Percentiles rank a stretch among this genome's conserved stretches.
These are phyloP conservation scores for Megacollybia platyphylla DNA, from an alignment of 1,284 basidiomycete genomes.

Conservation along the genomic window DNA sequence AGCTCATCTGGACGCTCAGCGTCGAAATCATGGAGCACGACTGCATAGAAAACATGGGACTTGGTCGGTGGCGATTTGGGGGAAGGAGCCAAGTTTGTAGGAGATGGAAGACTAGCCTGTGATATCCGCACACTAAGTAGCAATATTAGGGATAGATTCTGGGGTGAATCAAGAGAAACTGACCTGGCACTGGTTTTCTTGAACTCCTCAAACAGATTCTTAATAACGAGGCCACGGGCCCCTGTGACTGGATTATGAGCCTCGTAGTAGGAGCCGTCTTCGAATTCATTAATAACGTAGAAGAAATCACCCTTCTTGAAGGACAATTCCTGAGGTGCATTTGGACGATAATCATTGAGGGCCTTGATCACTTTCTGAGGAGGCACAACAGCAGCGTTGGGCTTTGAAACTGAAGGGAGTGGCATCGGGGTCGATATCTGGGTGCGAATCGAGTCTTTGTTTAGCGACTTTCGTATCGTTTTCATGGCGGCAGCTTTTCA, in stretches of 20 bases:
- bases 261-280: conserved; percentile 62
- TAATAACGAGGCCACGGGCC: conserved; percentile 85
- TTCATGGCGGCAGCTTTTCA: conserved; percentile 46
- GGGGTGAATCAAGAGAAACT: conserved; percentile 17
- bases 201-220: conserved; percentile 79
- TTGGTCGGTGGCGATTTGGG: conserved; percentile 21
- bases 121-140: conserved; percentile 25
- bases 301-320: conserved; percentile 97
- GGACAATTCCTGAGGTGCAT: conserved; percentile 77
- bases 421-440: conserved; percentile 60
- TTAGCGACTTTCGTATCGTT: conserved; percentile 76
- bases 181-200: conserved; percentile 56
- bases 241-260: conserved; percentile 88
- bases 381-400: conserved; percentile 59
- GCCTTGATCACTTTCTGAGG: conserved; percentile 96
- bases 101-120: conserved; percentile 12
- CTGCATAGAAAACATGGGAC: conserved; percentile 72
- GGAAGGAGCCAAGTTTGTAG: conserved; percentile 11
- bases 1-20: conserved; percentile 96
- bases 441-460: conserved; percentile 45
- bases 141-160: conserved; percentile 5
- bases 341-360: conserved; percentile 54
- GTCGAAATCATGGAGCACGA: conserved; percentile 90
- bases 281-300: conserved; percentile 77
- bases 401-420: conserved; percentile 52